phyloP scores from a whole-genome alignment of 2,329 filamentous ascomycete genomes.

The Purpureocillium takamizusanense region DNA sequence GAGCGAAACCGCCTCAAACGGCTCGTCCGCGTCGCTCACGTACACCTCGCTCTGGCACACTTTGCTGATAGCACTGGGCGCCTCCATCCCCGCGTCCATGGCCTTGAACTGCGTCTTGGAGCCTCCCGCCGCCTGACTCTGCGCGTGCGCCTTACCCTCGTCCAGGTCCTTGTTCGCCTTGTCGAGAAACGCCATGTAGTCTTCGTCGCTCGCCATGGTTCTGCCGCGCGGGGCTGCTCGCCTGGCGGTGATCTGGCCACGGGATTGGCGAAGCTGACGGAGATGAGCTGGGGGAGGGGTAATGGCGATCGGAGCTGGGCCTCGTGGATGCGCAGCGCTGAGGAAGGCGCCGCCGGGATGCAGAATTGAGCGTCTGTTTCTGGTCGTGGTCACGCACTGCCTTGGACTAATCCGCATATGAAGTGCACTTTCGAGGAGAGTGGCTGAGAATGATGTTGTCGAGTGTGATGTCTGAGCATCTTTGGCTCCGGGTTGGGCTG shows the following conservation, averaged over 20 bases:
- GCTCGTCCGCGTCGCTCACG: constrained; percentile 75
- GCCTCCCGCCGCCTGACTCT: constrained; percentile 8
- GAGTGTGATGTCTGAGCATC: neutral
- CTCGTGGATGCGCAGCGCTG: no score
- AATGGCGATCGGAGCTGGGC: no score
- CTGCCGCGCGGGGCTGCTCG: neutral
- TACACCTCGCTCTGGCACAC: constrained; percentile 53
- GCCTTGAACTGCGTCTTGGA: constrained; percentile 36
- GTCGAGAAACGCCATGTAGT: constrained; percentile 76
- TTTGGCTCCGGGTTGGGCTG: constrained; percentile 1
- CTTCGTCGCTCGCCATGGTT: constrained; percentile 65
- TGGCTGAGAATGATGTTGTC: neutral
- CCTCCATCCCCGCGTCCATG: constrained; percentile 41
- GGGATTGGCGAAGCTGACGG: neutral
- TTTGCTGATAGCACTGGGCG: constrained; percentile 50
- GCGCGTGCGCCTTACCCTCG: constrained; percentile 22
- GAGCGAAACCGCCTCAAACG: constrained; percentile 69
- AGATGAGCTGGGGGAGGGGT: no score
- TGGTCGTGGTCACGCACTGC: no score
- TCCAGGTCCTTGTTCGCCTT: constrained; percentile 77
- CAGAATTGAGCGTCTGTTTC: no score
- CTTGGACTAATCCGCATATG: no score
- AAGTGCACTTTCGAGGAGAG: no score
- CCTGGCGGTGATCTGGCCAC: no score
- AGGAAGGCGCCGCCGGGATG: no score